Conservation (phyloP, 2,329 filamentous ascomycete species). For the Tolypocladium tropicale region DNA sequence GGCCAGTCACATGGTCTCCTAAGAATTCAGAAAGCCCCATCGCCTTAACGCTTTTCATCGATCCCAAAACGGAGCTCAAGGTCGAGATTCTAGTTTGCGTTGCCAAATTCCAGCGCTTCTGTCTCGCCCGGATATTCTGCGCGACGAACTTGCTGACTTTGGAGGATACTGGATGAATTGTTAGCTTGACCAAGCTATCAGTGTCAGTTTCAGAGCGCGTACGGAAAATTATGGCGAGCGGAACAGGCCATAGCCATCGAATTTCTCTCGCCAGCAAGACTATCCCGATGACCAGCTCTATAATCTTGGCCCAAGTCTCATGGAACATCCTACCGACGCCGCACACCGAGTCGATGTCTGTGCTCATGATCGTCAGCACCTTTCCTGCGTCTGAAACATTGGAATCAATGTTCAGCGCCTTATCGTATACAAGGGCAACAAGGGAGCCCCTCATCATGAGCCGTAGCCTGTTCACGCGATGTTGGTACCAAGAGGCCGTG, state of each 20-base stretch:
- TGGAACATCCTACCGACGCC: conserved; percentile 26
- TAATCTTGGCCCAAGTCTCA: conserved; percentile 28
- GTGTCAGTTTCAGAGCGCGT: background rate
- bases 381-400: background rate
- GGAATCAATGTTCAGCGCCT: background rate
- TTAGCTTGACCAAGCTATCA: background rate
- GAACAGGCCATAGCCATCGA: background rate
- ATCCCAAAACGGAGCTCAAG: background rate
- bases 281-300: conserved; percentile 30
- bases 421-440: background rate
- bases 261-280: conserved; percentile 18
- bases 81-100: background rate
- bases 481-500: background rate
- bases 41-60: background rate
- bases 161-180: background rate
- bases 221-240: background rate
- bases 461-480: background rate
- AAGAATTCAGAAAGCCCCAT: background rate
- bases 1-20: background rate
- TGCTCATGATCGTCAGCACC: conserved; percentile 9
- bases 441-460: background rate
- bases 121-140: background rate
- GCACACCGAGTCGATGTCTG: conserved; percentile 25
- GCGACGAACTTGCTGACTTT: background rate
- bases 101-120: background rate